Evolutionary conservation across 352 stramenopile species (phyloP).

Genomic region (Phytopythium kandeliae): DNA sequence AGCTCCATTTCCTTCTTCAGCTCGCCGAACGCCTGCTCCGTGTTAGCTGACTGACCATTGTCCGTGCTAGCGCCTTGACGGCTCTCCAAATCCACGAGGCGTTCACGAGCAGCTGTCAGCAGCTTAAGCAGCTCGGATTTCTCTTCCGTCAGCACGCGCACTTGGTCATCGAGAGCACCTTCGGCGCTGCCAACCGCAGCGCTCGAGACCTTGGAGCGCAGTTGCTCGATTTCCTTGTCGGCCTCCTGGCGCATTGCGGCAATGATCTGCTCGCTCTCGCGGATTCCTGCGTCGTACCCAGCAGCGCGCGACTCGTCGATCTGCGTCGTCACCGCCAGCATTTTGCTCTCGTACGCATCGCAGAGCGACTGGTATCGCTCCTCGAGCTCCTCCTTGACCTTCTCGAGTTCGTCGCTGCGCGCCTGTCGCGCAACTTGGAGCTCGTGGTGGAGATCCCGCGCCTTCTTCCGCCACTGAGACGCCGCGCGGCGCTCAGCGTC

Average conservation of each 20-base stretch:
- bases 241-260: constrained; percentile 46
- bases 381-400: constrained; percentile 41
- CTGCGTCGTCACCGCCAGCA: constrained; percentile 62
- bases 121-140: constrained; percentile 19
- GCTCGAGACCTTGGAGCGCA: constrained; percentile 19
- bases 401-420: constrained; percentile 42
- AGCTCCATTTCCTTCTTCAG: constrained; percentile 60
- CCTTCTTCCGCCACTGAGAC: constrained; percentile 69
- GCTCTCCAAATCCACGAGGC: constrained; percentile 20
- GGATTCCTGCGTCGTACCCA: constrained; percentile 72
- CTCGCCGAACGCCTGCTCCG: constrained; percentile 11
- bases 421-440: constrained; percentile 30
- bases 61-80: neutral
- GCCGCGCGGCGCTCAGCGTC: constrained; percentile 40
- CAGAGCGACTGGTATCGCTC: constrained; percentile 58
- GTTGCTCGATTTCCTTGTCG: constrained; percentile 29
- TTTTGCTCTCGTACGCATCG: constrained; percentile 68
- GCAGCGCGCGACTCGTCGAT: constrained; percentile 62
- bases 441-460: constrained; percentile 51
- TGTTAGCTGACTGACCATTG: constrained; percentile 6
- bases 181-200: neutral
- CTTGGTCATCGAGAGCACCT: neutral
- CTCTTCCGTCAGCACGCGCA: constrained; percentile 20
- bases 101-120: constrained; percentile 14
- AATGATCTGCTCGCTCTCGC: constrained; percentile 69